Percentiles rank a stretch among this genome's conserved stretches.
Conservation (phyloP, 495 filamentous ascomycete species). For the Aspergillus carlsbadensis region DNA sequence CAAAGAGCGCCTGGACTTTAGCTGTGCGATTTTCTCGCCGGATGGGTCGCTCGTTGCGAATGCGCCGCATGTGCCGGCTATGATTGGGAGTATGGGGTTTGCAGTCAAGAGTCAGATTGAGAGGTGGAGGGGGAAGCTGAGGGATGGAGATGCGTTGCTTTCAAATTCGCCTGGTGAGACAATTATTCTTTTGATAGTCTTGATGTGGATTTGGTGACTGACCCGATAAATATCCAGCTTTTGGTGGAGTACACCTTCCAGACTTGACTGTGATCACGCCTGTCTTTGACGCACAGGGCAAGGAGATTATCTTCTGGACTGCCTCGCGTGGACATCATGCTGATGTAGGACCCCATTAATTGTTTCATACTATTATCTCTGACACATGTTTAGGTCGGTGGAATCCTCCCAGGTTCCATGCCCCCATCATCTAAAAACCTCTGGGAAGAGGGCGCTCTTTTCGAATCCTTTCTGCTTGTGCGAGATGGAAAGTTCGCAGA, state of each 20-base stretch:
- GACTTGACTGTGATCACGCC: slow-evolving; percentile 90
- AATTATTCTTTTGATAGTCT: too few relatives aligned
- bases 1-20: slow-evolving; percentile 89
- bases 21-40: slow-evolving; percentile 82
- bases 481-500: slow-evolving; percentile 88
- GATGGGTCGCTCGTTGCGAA: slow-evolving; percentile 85
- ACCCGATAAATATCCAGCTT: slow-evolving; percentile 92
- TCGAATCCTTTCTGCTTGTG: slow-evolving; percentile 91
- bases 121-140: too few relatives aligned
- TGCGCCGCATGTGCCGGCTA: slow-evolving; percentile 83
- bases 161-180: too few relatives aligned
- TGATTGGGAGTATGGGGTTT: slow-evolving; percentile 86
- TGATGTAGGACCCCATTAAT: slow-evolving; percentile 40
- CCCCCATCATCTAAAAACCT: slow-evolving; percentile 88
- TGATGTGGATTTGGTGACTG: slow-evolving; percentile 80
- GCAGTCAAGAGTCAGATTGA: slow-evolving; percentile 80
- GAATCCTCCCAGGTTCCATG: slow-evolving; percentile 93
- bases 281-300: slow-evolving; percentile 66
- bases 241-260: slow-evolving; percentile 81
- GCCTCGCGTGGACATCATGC: slow-evolving; percentile 74
- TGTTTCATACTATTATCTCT: too few relatives aligned
- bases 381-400: slow-evolving; percentile 60
- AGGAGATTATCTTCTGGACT: slow-evolving; percentile 87
- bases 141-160: too few relatives aligned
- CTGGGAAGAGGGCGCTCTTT: slow-evolving; percentile 87